Evolutionary conservation across 2,329 filamentous ascomycete genomes (phyloP), one percentile per base, ranked within the genome.

Genomic region (Canariomyces notabilis): DNA sequence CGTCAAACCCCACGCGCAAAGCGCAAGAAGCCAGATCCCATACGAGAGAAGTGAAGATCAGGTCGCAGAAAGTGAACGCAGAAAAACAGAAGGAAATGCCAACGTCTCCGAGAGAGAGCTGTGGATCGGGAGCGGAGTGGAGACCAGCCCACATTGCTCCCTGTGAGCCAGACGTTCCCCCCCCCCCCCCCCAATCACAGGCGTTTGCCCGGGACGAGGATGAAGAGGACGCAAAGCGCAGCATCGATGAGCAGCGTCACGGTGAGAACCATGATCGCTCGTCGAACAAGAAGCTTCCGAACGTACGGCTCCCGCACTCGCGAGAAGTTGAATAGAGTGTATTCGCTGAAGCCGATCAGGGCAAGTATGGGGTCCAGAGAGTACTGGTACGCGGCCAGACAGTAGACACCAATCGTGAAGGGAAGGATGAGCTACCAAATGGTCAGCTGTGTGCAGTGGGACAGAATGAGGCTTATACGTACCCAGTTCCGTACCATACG

Each of bases 301-400:
- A 98, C 86, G 63, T 93, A 98, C 0, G 89, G 87, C 67, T 98
- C 93, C 45, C 87, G 82, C 53, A 97, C 88, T 33, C 81, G 79
- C 19, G 87, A 85, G 72, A 94, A 96, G 66, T 83, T 87, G 75
- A 96, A 90, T 41, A 95, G 89, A 0, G 91, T 96, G 70, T 97
- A 96, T 71, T 98, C 94, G 71, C 90, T 96, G 65, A 83, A 85
- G 29, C 91, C 90, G n/a, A 87, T 66, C 16, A 97, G 76, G 4
- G 89, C 93, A 65, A 97, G 81, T 52, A 95, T 73, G 0, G 94
- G 91, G 60, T 98, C 93, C 42, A 98, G 80, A 54, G 89, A 89
- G 70, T 97, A 98, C 66, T 97, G 91, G 61, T 97, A 95, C 2
- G 90, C 93, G 21, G 85, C 80, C 26, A 95, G 79, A 59, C 85